Conservation (phyloP, 345 rosid genomes). For the Dimocarpus longan region DNA sequence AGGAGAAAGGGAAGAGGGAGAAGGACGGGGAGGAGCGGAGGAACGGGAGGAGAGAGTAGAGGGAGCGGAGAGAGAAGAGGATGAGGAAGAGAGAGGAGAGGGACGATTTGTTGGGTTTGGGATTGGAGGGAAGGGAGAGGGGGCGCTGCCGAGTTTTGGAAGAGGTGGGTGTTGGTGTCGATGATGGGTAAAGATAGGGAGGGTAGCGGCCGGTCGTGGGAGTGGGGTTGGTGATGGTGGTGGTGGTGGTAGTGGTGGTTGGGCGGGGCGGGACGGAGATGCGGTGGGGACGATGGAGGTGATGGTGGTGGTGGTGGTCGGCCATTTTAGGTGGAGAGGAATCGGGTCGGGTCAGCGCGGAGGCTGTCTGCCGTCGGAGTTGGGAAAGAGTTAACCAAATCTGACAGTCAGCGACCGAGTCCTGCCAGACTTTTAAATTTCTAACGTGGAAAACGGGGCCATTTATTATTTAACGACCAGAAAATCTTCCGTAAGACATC, state of each 20-base stretch:
- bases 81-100: constrained; percentile 53
- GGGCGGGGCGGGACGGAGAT: constrained; percentile 59
- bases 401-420: background rate
- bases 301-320: constrained; percentile 56
- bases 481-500: too few species aligned
- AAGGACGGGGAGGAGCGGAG: constrained; percentile 57
- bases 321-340: constrained; percentile 39
- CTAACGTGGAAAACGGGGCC: background rate
- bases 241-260: constrained; percentile 14
- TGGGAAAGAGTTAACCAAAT: background rate
- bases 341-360: background rate
- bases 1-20: constrained; percentile 54
- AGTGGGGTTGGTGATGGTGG: constrained; percentile 14
- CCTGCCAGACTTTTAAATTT: background rate
- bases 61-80: constrained; percentile 52
- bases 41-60: constrained; percentile 61
- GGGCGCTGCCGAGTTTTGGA: constrained; percentile 56
- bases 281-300: constrained; percentile 71
- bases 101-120: constrained; percentile 37
- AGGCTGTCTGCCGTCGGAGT: background rate
- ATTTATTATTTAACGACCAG: background rate
- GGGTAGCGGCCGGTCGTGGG: constrained; percentile 37
- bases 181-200: constrained; percentile 34
- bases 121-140: constrained; percentile 33
- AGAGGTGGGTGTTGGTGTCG: constrained; percentile 74